Percentiles rank a stretch among this genome's conserved stretches.
phyloP scores from a whole-genome alignment of 2,329 filamentous ascomycete genomes.

The Xylariaceae sp. region DNA sequence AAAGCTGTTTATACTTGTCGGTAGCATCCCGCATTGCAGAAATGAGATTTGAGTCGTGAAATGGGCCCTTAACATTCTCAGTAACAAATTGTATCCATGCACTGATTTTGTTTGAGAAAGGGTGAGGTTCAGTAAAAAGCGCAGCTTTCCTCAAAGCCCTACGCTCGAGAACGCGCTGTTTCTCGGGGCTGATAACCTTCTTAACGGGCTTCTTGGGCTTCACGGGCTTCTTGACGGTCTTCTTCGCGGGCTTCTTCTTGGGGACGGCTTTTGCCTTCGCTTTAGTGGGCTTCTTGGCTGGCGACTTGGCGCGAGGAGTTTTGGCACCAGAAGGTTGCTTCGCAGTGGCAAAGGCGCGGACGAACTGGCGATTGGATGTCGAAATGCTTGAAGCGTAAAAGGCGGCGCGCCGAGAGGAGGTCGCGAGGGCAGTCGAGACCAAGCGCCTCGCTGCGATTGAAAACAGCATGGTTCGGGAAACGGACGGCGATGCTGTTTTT shows the following conservation, averaged over 20 bases:
- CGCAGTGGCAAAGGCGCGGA: conserved; percentile 18
- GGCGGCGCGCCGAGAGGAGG: conserved; percentile 19
- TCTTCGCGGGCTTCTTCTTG: conserved; percentile 3
- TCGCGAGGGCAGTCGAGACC: conserved; percentile 19
- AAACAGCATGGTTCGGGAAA: conserved; percentile 38
- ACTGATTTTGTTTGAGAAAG: too few species aligned
- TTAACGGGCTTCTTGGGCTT: conserved; percentile 18
- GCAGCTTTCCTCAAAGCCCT: conserved; percentile 37
- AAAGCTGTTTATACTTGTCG: conserved; percentile 37
- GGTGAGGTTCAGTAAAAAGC: conserved; percentile 38
- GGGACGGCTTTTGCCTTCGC: neutral
- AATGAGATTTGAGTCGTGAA: conserved; percentile 8
- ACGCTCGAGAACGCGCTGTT: conserved; percentile 23
- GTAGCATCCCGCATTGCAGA: conserved; percentile 26
- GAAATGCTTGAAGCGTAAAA: too few species aligned
- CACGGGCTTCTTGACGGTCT: neutral
- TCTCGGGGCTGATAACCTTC: conserved; percentile 15
- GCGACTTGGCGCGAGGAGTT: conserved; percentile 20
- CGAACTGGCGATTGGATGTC: neutral
- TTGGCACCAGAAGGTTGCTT: conserved; percentile 11
- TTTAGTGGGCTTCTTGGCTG: conserved; percentile 22
- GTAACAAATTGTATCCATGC: conserved; percentile 38
- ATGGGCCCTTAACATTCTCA: conserved; percentile 28
- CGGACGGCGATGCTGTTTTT: too few species aligned
- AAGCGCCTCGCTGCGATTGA: conserved; percentile 37